Conservation (phyloP, 306 rosid species). For the Chamaecrista fasciculata region DNA sequence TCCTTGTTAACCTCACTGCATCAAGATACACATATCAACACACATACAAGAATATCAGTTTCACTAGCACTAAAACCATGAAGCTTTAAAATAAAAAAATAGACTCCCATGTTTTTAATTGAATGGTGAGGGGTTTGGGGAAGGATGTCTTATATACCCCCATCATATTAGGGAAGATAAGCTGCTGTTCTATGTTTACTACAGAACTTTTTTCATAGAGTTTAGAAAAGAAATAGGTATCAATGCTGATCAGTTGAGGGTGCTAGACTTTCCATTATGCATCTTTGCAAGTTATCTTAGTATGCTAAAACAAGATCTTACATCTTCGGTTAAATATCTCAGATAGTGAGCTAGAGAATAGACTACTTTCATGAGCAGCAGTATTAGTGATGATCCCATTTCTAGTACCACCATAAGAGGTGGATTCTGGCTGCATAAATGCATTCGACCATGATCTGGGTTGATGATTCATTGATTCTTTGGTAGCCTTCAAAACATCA, state of each 20-base stretch:
- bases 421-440: slow-evolving; percentile 37
- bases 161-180: neutral
- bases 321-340: slow-evolving; percentile 59
- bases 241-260: slow-evolving; percentile 11
- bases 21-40: slow-evolving; percentile 20
- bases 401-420: slow-evolving; percentile 44
- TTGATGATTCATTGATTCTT: slow-evolving; percentile 41
- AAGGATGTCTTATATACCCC: neutral
- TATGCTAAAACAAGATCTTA: slow-evolving; percentile 37
- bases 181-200: slow-evolving; percentile 2
- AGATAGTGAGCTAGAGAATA: slow-evolving; percentile 69
- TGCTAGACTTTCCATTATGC: slow-evolving; percentile 4
- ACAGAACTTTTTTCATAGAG: slow-evolving; percentile 14
- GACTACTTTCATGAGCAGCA: slow-evolving; percentile 53
- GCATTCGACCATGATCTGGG: slow-evolving; percentile 48
- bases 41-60: slow-evolving; percentile 12
- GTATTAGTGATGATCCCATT: slow-evolving; percentile 36
- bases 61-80: slow-evolving; percentile 14
- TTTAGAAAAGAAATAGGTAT: neutral
- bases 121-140: neutral
- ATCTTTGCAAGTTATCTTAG: neutral
- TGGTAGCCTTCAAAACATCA: slow-evolving; percentile 32
- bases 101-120: neutral
- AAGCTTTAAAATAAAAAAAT: slow-evolving; percentile 1
- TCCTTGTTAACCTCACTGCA: slow-evolving; percentile 57